Evolutionary conservation across 2,329 filamentous ascomycete genomes (phyloP), one percentile per base, ranked within the genome.

Genomic region (Epichloe gansuensis): DNA sequence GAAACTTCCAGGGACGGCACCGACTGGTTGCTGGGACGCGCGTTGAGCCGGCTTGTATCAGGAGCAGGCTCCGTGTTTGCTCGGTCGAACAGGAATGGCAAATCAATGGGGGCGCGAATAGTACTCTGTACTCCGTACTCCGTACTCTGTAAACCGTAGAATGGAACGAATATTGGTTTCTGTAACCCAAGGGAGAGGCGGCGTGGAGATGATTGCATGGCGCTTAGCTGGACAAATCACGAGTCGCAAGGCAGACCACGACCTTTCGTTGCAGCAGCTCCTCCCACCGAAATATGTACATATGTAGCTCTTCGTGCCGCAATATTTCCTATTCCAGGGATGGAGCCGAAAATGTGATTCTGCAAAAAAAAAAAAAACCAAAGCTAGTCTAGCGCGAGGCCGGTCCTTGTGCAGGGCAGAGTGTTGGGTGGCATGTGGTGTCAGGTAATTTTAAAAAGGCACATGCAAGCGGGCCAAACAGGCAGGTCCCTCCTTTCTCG

Each of bases 361-460:
- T n/a, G 23, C 48, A 23, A 23, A 23, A 3, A 23, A 23, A 23
- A 3, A 23, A 23, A 23, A 23, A 3, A 3, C 23, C 23, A 37
- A 50, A 35, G 48, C 48, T 25, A 43, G 39, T 50, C 48, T 43
- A 43, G 38, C 39, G 38, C 45, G 8, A 35, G 5, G 28, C 12
- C 25, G 31, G 17, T 44, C 15, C 42, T 48, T 17, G 48, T 28
- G 39, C 41, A 13, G 13, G 34, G 25, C 48, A 44, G n/a, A 28
- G 17, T 17, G n/a, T 17, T 17, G 17, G 17, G 17, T 17, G 17
- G 17, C 17, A 28, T 28, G 15, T 42, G 38, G 48, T 50, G 38
- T 50, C 48, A n/a, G 39, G 23, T 50, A 50, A 50, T 50, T 25
- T 37, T 35, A 44, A 44, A 50, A 8, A 34, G 48, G 28, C 28